A percentile compares a stretch with the other conserved stretches of the same genome.
phyloP scores from a whole-genome alignment of 306 rosid species.

The Sechiopsis laciniata region DNA sequence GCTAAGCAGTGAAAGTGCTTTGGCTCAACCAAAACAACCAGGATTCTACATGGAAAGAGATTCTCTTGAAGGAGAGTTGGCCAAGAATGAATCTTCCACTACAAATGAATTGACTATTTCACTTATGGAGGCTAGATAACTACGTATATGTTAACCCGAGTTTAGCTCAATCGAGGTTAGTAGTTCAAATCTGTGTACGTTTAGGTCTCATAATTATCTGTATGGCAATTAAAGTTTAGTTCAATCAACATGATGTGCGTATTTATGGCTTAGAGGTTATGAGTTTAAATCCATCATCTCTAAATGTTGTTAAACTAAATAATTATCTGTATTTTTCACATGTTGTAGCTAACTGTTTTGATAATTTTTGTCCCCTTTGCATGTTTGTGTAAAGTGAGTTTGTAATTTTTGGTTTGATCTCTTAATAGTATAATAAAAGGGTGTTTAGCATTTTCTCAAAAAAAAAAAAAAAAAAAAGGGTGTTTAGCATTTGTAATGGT shows the following conservation, averaged over 20 bases:
- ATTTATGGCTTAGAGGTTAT: no score
- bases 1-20: slow-evolving; percentile 35
- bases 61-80: not conserved
- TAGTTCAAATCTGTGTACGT: no score
- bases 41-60: slow-evolving; percentile 24
- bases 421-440: not conserved
- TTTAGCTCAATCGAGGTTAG: not conserved
- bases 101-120: slow-evolving; percentile 22
- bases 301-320: no score
- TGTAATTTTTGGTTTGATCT: not conserved
- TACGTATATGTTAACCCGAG: no score
- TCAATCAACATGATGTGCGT: no score
- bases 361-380: not conserved
- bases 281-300: no score
- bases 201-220: no score
- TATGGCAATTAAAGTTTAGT: no score
- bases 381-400: not conserved
- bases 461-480: no score
- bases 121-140: slow-evolving; percentile 13
- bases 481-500: not conserved
- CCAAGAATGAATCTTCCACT: slow-evolving; percentile 19
- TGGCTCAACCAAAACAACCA: slow-evolving; percentile 43
- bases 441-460: no score
- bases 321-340: not conserved
- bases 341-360: not conserved